Base-by-base conservation (phyloP, 1,284 basidiomycete species). In the Cryptococcus amylolentus region DNA sequence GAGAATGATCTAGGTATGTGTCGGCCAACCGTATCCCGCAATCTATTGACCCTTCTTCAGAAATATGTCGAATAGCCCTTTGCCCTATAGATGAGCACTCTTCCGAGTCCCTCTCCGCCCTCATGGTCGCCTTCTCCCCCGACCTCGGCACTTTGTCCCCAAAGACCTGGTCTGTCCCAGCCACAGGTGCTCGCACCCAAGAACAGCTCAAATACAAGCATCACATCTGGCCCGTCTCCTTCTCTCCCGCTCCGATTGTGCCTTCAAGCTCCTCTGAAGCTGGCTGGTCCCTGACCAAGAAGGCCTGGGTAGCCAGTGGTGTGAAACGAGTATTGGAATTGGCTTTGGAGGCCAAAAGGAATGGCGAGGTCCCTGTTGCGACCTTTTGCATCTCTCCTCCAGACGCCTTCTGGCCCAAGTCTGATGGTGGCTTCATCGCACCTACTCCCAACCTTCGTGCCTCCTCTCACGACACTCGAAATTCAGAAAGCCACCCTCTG, bases 201-300 rank as follows among this genome's bases (percentile, higher is more conserved):
- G 80, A 80, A 14, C 87, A 92, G 18, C 79, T 91, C 4, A 72
- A 78, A 26, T 75, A 84, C 40, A 91, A 92, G 75, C 82, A 82
- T 42, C 73, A 80, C 0, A 75, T 88, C 26, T 95, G 92, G 92
- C 92, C 92, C 0, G 91, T 91, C 7, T 77, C 85, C 7, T 88
- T 85, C 64, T 81, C 87, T 1, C 90, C 90, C 0, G 81, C 83
- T 16, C 81, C 86, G 45, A 84, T 82, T 59, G 85, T 87, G 58
- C 78, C 81, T 1, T 16, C 20, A 16, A 26, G 26, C 26, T 84
- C 87, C 56, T 78, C 73, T 49, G 64, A 74, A n/a, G 55, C 64
- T 13, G 66, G 78, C 4, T 91, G 90, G 88, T 81, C 87, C 4
- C 73, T 79, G 20, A 82, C 81, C 0, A 84, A 84, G 60, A 80